Conservation (phyloP, 257 asterid genomes). For the Leptodermis oblonga region DNA sequence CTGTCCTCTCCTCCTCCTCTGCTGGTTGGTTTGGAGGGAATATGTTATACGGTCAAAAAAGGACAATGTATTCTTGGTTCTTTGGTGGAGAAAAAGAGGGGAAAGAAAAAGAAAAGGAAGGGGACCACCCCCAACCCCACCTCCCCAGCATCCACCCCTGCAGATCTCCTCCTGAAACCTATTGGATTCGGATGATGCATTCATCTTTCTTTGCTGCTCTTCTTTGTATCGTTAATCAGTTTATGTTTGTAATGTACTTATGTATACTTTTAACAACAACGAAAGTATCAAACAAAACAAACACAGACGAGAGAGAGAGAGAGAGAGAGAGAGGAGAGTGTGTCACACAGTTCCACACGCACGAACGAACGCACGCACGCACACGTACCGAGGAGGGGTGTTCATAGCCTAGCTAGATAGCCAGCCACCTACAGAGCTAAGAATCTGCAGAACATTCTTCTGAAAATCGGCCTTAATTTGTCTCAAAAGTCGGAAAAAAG, state of each 20-base stretch:
- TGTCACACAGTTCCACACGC: no score
- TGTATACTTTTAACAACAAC: no score
- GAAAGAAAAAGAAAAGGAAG: background rate
- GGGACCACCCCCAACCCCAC: conserved; percentile 28
- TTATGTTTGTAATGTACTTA: no score
- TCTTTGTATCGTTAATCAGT: no score
- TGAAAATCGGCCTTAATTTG: conserved; percentile 33
- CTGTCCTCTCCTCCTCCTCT: no score
- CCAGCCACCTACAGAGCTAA: no score
- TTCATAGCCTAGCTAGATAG: background rate
- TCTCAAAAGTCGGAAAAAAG: conserved; percentile 31
- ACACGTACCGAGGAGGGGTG: background rate
- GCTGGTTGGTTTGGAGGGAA: conserved; percentile 45
- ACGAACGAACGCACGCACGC: conserved; percentile 7
- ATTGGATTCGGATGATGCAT: conserved; percentile 33
- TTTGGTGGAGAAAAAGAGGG: conserved; percentile 18
- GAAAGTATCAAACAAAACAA: no score
- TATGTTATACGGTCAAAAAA: conserved; percentile 44
- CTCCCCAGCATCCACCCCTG: conserved; percentile 16
- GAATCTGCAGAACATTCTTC: conserved; percentile 48
- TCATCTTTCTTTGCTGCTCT: background rate
- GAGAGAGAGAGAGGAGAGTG: background rate
- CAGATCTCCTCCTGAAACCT: conserved; percentile 34
- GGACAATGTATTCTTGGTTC: conserved; percentile 25
- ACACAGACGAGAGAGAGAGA: background rate